Evolutionary conservation across 2,329 filamentous ascomycete species (phyloP), one percentile per base, ranked within the genome.

Genomic region (Fusarium sp.): DNA sequence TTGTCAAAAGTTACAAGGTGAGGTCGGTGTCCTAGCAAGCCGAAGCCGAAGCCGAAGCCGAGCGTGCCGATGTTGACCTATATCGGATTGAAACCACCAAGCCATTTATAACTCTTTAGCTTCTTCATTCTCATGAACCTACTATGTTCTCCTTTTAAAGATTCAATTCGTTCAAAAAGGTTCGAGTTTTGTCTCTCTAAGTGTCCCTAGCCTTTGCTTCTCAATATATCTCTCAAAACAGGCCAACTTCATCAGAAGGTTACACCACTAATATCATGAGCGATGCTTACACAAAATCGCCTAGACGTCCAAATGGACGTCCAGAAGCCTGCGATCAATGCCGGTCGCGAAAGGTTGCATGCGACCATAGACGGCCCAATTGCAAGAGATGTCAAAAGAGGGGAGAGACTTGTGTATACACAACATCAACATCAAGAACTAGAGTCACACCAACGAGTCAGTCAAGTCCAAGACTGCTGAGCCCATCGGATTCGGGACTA

Each of bases 351-450:
- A 71, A 71, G 54, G 68, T 71, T 5, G 59, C 63, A 2, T 71
- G 68, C 24, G 68, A 71, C 14, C 68, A 65, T 20, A 53, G 44
- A 12, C 63, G 55, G 0, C 68, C 68, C 6, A 52, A 32, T 14
- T 71, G 68, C 40, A 22, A 40, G 14, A 59, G 81, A 54, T 84
- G 82, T 49, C 52, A 62, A 22, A 63, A 16, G 24, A 60, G 67
- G 76, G 68, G 54, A 79, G 80, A 71, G 64, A 76, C 20, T 74
- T 84, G 83, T 60, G 74, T 81, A 3, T 84, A 84, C 57, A 71
- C 72, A 20, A 43, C 63, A 44, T 49, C 66, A n/a, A 32, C 55
- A 3, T 12, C 51, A n/a, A 30, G 51, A 4, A 22, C 50, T 11
- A 46, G 62, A n/a, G 27, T 62, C 54, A 70, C 66, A 46, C 70